phyloP scores from a whole-genome alignment of 805 yeast genomes.

The Huiozyma sinensis region DNA sequence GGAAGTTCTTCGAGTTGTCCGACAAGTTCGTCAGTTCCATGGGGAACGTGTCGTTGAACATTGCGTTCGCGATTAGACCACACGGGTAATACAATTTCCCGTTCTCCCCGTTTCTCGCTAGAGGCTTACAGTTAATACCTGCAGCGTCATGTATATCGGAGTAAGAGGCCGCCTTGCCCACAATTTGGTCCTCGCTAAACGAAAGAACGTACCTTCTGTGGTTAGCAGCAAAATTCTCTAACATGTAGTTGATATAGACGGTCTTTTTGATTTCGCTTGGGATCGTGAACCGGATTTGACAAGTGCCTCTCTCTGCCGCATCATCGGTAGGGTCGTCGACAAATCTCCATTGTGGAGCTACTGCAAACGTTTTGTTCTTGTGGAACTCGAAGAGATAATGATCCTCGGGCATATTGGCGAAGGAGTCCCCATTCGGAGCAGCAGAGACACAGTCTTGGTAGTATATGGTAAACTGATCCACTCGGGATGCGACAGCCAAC shows the following conservation, averaged over 20 bases:
- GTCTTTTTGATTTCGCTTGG: constrained; percentile 68
- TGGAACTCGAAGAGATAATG: constrained; percentile 51
- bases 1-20: constrained; percentile 29
- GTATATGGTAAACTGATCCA: constrained; percentile 62
- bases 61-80: constrained; percentile 87
- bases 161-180: constrained; percentile 58
- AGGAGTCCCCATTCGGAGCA: constrained; percentile 36
- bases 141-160: constrained; percentile 39
- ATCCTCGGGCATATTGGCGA: constrained; percentile 43
- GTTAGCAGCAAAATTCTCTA: constrained; percentile 86
- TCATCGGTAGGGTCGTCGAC: constrained; percentile 34
- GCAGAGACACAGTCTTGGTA: constrained; percentile 57
- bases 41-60: constrained; percentile 79
- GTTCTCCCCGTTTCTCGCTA: constrained; percentile 34
- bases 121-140: constrained; percentile 54
- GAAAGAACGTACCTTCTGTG: constrained; percentile 90
- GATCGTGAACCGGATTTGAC: constrained; percentile 63
- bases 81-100: constrained; percentile 79
- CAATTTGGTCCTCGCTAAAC: constrained; percentile 74
- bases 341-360: constrained; percentile 60
- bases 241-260: constrained; percentile 63
- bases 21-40: constrained; percentile 22
- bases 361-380: constrained; percentile 26
- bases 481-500: constrained; percentile 55
- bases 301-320: constrained; percentile 45